phyloP scores from a whole-genome alignment of 139 green algal genomes.

The Chlorella vulgaris region DNA sequence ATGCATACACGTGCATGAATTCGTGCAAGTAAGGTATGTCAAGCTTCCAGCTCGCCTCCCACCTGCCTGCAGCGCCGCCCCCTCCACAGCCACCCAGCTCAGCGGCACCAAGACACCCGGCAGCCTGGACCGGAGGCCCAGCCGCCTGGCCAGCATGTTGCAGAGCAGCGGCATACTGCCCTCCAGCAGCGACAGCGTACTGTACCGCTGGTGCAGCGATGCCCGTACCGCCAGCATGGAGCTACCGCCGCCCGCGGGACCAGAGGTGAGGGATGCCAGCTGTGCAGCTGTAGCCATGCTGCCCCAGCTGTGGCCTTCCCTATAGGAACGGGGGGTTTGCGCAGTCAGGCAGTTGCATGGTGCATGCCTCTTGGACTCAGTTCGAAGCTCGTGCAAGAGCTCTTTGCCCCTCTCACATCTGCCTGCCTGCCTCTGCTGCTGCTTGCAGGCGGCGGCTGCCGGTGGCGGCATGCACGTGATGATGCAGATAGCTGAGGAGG shows the following conservation, averaged over 20 bases:
- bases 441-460: not conserved
- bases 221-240: conserved; percentile 14
- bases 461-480: not conserved
- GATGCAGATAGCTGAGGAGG: conserved; percentile 9
- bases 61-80: not conserved
- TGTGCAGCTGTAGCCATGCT: no score
- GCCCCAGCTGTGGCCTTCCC: no score
- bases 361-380: no score
- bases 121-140: not conserved
- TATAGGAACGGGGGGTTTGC: no score
- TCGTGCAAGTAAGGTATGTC: no score
- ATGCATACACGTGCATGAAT: no score
- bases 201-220: conserved; percentile 21
- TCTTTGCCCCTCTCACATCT: not conserved
- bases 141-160: conserved; percentile 4
- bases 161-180: conserved; percentile 1
- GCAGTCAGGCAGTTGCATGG: no score
- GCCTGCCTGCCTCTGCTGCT: not conserved
- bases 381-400: not conserved
- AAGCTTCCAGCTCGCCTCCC: not conserved
- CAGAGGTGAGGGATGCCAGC: not conserved
- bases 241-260: not conserved
- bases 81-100: not conserved
- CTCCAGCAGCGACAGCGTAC: not conserved
- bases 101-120: not conserved